Evolutionary conservation across 108 stramenopile genomes (phyloP).

Genomic region (Licmophora abbreviata): DNA sequence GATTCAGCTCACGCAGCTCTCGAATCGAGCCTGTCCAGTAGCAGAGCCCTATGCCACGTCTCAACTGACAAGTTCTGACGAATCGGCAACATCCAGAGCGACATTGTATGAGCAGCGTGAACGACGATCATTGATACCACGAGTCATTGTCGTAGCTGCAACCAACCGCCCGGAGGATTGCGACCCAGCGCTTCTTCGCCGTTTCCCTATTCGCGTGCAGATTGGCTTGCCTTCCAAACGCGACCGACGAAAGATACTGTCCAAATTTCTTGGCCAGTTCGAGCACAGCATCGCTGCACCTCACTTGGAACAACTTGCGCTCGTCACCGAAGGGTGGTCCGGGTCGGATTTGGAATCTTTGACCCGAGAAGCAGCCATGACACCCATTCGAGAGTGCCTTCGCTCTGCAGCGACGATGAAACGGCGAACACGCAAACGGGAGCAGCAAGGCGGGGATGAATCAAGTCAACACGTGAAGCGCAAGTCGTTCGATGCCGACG

Average conservation of each 20-base stretch:
- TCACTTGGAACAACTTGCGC: conserved; percentile 40
- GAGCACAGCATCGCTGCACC: conserved; percentile 32
- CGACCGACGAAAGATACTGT: conserved; percentile 64
- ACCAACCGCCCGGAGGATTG: conserved; percentile 82
- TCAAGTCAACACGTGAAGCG: conserved; percentile 10
- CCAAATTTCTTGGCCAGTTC: conserved; percentile 34
- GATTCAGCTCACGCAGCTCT: conserved; percentile 55
- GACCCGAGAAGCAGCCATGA: conserved; percentile 78
- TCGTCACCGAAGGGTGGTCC: conserved; percentile 72
- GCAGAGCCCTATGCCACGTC: too few relatives aligned
- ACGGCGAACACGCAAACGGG: conserved; percentile 21
- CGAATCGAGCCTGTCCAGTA: too few relatives aligned
- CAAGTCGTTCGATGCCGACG: conserved; percentile 7
- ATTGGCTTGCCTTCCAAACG: conserved; percentile 47
- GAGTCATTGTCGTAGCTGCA: conserved; percentile 76
- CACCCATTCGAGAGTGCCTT: conserved; percentile 76
- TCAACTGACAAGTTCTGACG: conserved; percentile 4
- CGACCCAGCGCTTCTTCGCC: conserved; percentile 74
- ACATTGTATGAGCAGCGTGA: background rate
- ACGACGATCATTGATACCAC: conserved; percentile 1
- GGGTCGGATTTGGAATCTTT: conserved; percentile 77
- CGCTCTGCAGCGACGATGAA: conserved; percentile 47
- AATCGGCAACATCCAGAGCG: conserved; percentile 6
- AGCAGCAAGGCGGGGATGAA: conserved; percentile 16
- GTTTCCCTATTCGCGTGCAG: conserved; percentile 66